Conservation (phyloP, 805 yeast species). For the Saccharomycopsis capsularis region DNA sequence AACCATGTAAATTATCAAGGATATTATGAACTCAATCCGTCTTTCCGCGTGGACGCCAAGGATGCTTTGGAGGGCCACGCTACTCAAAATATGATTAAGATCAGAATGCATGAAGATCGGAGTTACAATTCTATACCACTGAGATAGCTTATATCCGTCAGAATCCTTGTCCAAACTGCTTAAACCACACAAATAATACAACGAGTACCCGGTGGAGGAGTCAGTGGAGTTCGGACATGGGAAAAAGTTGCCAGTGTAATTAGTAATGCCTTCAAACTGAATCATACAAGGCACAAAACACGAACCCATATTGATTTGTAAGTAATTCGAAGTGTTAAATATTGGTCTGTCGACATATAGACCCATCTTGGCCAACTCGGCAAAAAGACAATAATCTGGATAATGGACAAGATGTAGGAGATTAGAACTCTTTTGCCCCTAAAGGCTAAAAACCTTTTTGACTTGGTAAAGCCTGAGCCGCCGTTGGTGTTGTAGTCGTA, state of each 20-base stretch:
- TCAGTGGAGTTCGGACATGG: constrained; percentile 69
- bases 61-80: constrained; percentile 49
- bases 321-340: constrained; percentile 67
- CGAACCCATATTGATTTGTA: constrained; percentile 63
- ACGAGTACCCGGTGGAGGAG: constrained; percentile 44
- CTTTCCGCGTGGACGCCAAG: constrained; percentile 56
- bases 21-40: constrained; percentile 48
- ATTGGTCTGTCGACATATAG: constrained; percentile 57
- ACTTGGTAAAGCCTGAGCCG: constrained; percentile 3
- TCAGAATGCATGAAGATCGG: constrained; percentile 75
- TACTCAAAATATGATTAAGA: constrained; percentile 58
- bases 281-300: constrained; percentile 69
- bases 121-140: constrained; percentile 63
- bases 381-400: constrained; percentile 53
- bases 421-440: constrained; percentile 19
- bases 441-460: constrained; percentile 13
- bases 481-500: constrained; percentile 20
- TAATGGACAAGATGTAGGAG: constrained; percentile 31
- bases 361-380: constrained; percentile 53
- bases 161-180: constrained; percentile 34
- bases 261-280: constrained; percentile 41
- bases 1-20: constrained; percentile 46
- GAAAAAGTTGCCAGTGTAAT: constrained; percentile 38
- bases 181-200: constrained; percentile 56
- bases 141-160: constrained; percentile 41